These are phyloP conservation scores for Dictyostelium firmibasis DNA, from an alignment of 78 protist species.

Conservation along the genomic window DNA sequence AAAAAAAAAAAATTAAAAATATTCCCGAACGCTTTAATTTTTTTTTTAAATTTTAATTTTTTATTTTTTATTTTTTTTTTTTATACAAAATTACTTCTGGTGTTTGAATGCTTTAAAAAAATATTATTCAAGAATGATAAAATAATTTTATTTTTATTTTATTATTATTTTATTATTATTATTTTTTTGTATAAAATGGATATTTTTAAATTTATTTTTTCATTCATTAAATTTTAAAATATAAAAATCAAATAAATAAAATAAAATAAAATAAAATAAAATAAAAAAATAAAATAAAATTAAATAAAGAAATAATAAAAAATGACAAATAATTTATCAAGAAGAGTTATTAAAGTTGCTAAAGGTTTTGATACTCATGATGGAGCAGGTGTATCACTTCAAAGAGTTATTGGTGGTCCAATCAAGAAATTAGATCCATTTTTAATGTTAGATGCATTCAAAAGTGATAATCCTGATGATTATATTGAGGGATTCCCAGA, in stretches of 20 bases:
- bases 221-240: background rate
- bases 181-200: background rate
- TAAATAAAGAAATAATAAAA: background rate
- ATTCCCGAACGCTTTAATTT: background rate
- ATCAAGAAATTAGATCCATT: conserved; percentile 66
- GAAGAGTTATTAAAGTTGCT: conserved; percentile 6
- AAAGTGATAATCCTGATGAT: conserved; percentile 39
- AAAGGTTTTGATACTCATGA: conserved; percentile 6
- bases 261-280: background rate
- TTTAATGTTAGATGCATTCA: conserved; percentile 75
- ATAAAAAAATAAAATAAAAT: background rate
- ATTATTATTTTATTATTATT: too few species aligned
- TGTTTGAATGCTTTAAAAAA: too few species aligned
- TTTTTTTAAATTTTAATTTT: too few species aligned
- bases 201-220: background rate
- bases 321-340: background rate
- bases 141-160: background rate
- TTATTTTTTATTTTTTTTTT: too few species aligned
- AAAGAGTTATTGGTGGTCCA: conserved; percentile 25
- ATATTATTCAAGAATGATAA: background rate
- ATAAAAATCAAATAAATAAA: too few species aligned
- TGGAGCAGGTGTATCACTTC: conserved; percentile 59
- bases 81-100: too few species aligned
- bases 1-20: background rate
- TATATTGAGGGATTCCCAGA: conserved; percentile 82